phyloP scores from a whole-genome alignment of 495 filamentous ascomycete genomes.

The Halenospora varia region DNA sequence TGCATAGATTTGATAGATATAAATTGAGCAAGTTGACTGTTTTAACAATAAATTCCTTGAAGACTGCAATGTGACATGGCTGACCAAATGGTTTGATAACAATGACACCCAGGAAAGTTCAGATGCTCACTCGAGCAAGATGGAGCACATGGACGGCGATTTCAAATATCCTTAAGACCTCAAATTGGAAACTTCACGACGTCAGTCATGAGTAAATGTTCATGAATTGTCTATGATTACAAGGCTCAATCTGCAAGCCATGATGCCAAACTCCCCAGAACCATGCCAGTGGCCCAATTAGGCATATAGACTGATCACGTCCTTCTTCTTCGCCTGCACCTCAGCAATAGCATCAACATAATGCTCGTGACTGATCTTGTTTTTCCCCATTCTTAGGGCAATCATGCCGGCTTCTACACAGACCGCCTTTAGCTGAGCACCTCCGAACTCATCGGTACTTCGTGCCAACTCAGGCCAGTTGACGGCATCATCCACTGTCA shows the following conservation, averaged over 20 bases:
- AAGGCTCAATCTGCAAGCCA: background rate
- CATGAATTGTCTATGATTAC: constrained; percentile 1
- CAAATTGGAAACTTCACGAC: too few species aligned
- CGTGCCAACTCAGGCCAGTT: constrained; percentile 96
- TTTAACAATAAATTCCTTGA: too few species aligned
- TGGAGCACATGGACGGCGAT: too few species aligned
- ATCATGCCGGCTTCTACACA: constrained; percentile 99
- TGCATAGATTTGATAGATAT: too few species aligned
- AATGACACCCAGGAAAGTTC: too few species aligned
- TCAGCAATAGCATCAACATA: constrained; percentile 98
- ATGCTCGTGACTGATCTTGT: constrained; percentile 95
- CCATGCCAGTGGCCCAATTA: background rate
- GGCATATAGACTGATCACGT: background rate
- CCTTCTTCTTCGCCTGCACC: constrained; percentile 95
- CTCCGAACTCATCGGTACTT: constrained; percentile 98
- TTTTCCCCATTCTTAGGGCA: constrained; percentile 84
- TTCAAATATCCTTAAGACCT: too few species aligned
- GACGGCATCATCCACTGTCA: constrained; percentile 89
- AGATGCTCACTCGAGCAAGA: too few species aligned
- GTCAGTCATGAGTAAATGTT: background rate
- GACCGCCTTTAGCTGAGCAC: constrained; percentile 95
- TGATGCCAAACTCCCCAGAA: background rate
- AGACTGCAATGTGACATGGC: too few species aligned
- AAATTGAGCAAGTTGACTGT: too few species aligned
- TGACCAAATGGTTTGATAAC: too few species aligned